Evolutionary conservation across 495 filamentous ascomycete species (phyloP), one percentile per base, ranked within the genome.

Genomic region (Jackrogersella multiformis): DNA sequence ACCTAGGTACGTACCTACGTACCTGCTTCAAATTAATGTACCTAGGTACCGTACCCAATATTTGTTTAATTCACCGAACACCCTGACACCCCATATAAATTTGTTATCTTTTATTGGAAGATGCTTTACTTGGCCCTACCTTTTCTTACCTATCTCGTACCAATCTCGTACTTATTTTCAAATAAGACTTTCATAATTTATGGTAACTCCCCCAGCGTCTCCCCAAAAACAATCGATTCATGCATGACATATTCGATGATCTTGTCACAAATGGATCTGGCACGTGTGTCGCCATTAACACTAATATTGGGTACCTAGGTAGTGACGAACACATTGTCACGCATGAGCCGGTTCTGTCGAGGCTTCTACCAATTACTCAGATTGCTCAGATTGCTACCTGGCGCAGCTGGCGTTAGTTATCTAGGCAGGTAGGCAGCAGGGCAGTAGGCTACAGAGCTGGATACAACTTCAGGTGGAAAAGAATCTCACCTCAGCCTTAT

Each of bases 381-480:
- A n/a, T n/a, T n/a, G n/a, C n/a, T n/a, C n/a, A n/a, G n/a, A n/a
- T n/a, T n/a, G n/a, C n/a, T n/a, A n/a, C n/a, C n/a, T n/a, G n/a
- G n/a, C n/a, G n/a, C n/a, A n/a, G n/a, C n/a, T n/a, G n/a, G n/a
- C n/a, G n/a, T n/a, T n/a, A n/a, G n/a, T n/a, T n/a, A n/a, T n/a
- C n/a, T n/a, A n/a, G n/a, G n/a, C n/a, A n/a, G n/a, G n/a, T n/a
- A n/a, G n/a, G n/a, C n/a, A n/a, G n/a, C n/a, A n/a, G n/a, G n/a
- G n/a, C n/a, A n/a, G n/a, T 61, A 68, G 71, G 59, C 68, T 68
- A 20, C 55, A 73, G 42, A 60, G 42, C 26, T 24, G 16, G 46
- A 12, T 21, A 9, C 35, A 51, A 13, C 26, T 20, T 51, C 16
- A 20, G 23, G 15, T 51, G 57, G 36, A 35, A 42, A 68, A 58